A percentile compares a stretch with the other conserved stretches of the same genome.
phyloP scores from a whole-genome alignment of 495 filamentous ascomycete genomes.

The Annulohypoxylon maeteangense region DNA sequence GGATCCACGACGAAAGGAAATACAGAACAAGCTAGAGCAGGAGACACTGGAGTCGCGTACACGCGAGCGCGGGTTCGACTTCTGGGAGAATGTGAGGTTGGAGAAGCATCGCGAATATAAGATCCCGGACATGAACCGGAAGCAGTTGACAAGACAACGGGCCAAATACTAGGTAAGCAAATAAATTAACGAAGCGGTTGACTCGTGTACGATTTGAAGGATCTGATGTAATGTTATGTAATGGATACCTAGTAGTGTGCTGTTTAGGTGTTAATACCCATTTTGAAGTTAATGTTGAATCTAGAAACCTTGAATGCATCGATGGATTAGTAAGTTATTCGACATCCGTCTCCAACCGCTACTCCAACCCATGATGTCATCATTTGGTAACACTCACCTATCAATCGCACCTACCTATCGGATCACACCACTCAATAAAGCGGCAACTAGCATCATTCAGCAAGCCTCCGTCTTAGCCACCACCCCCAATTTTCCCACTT shows the following conservation, averaged over 20 bases:
- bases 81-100: conserved; percentile 55
- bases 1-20: conserved; percentile 37
- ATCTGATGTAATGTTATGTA: conserved; percentile 1
- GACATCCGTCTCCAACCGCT: conserved; percentile 8
- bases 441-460: background rate
- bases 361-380: conserved; percentile 29
- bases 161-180: no score
- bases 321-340: background rate
- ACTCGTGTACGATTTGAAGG: conserved; percentile 1
- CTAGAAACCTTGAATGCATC: background rate
- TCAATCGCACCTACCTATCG: background rate
- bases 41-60: conserved; percentile 33
- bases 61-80: conserved; percentile 55
- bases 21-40: conserved; percentile 40
- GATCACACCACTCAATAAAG: background rate
- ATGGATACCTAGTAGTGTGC: background rate
- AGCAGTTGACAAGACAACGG: conserved; percentile 30
- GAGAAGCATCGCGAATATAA: conserved; percentile 49
- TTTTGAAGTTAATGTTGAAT: no score
- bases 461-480: conserved; percentile 7
- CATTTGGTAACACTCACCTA: background rate
- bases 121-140: conserved; percentile 57
- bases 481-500: background rate
- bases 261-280: background rate
- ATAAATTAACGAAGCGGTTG: background rate